Base-by-base conservation (phyloP, 2,329 filamentous ascomycete genomes). In the Pestalotiopsis sp. region DNA sequence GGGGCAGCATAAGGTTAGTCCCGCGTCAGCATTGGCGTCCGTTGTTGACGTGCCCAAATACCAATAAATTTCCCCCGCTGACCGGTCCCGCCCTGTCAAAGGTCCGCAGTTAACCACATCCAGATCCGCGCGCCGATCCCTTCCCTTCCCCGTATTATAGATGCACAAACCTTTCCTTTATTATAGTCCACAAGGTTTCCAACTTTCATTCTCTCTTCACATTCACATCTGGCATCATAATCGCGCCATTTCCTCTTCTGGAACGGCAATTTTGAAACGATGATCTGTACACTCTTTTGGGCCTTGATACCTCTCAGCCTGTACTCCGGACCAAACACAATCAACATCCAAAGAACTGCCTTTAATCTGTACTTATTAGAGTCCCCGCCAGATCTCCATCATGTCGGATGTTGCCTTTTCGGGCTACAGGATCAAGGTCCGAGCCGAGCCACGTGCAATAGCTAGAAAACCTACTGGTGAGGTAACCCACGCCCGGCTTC, bases 81-180 rank as follows among this genome's bases (percentile, higher is more conserved):
- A 59, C 57, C 57, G 57, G 57, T 59, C 57, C 57, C 57, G 57
- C 57, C 57, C 25, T 59, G 11, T 11, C 57, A 27, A 59, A 25
- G 23, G 23, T 31, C 20, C 25, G 57, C 17, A 59, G 20, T 27
- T 23, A 27, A 59, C 57, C 23, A 27, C 23, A 27, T 59, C 23
- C 57, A 59, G 57, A 59, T 59, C 57, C 57, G 9, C 57, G 1
- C 25, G 20, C 57, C 25, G 20, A 59, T 59, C 57, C 57, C 13
- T 17, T 52, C 52, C 25, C 57, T 13, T 17, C 14, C 52, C 25
- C 57, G 25, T 59, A 59, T 58, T 58, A 59, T 59, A 59, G 56
- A n/a, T 59, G 57, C 57, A 31, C 31, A 31, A 31, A 31, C 25
- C 57, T 59, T 17, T 27, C 14, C 20, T 59, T 12, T 4, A 59